These are phyloP conservation scores for Lentinula lateritia DNA, from an alignment of 768 basidiomycete genomes.

Conservation along the genomic window DNA sequence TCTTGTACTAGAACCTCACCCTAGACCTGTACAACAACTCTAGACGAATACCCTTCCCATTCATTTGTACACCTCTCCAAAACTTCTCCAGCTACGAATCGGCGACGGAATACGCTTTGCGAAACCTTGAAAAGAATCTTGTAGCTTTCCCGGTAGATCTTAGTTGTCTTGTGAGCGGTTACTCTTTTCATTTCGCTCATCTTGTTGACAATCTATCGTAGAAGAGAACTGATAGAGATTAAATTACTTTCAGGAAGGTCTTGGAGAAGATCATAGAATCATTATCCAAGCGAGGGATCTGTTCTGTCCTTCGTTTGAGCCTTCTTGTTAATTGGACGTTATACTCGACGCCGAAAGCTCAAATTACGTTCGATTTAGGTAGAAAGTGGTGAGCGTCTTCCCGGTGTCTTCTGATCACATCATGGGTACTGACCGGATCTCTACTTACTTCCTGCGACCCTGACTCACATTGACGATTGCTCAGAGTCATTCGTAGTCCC, in stretches of 20 bases:
- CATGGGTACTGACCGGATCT: neutral
- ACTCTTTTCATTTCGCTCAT: neutral
- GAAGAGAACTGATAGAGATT: neutral
- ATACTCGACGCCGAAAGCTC: neutral
- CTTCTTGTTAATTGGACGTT: neutral
- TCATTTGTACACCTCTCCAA: neutral
- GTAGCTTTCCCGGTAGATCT: neutral
- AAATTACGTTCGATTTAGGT: neutral
- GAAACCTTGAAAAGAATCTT: neutral
- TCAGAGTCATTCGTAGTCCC: neutral
- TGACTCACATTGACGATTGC: neutral
- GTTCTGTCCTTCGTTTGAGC: neutral
- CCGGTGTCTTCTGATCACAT: neutral
- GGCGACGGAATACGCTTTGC: neutral
- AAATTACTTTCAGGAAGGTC: neutral
- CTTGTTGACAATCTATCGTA: neutral
- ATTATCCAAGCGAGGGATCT: neutral
- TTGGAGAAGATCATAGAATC: neutral
- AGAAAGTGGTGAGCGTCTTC: neutral
- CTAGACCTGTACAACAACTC: neutral
- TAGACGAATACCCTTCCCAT: neutral
- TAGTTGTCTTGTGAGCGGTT: neutral
- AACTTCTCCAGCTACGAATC: neutral
- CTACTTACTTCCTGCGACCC: neutral
- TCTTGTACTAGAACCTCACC: neutral